phyloP scores from a whole-genome alignment of 768 basidiomycete species.

The Serendipita vermifera region DNA sequence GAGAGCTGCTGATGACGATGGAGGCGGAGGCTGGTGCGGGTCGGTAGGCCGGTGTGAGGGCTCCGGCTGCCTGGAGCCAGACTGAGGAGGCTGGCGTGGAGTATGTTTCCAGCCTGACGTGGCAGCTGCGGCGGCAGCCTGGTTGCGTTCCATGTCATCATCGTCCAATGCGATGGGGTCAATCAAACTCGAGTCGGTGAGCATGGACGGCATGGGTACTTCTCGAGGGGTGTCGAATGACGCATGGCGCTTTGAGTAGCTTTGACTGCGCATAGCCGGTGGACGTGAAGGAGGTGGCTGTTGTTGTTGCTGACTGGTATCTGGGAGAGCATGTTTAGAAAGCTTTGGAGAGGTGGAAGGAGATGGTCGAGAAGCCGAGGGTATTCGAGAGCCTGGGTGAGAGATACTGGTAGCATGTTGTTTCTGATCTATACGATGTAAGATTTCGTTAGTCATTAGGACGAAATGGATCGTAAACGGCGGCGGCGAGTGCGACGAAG shows the following conservation, averaged over 20 bases:
- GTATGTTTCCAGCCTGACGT: too few relatives aligned
- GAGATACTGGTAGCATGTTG: neutral
- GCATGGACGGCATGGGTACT: neutral
- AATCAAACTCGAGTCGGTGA: neutral
- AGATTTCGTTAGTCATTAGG: neutral
- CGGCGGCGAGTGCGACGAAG: neutral
- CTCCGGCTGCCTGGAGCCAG: too few relatives aligned
- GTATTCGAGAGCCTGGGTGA: neutral
- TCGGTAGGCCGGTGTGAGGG: too few relatives aligned
- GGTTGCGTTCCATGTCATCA: too few relatives aligned
- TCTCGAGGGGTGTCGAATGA: conserved; percentile 7
- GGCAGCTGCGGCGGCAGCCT: too few relatives aligned
- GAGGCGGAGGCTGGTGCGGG: too few relatives aligned
- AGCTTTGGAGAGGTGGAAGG: neutral
- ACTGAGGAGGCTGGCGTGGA: too few relatives aligned
- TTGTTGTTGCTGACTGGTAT: too few relatives aligned
- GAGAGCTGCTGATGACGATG: too few relatives aligned
- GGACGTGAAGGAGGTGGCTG: neutral
- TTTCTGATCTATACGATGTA: neutral
- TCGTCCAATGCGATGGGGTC: neutral
- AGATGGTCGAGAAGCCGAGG: neutral
- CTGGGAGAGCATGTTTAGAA: neutral
- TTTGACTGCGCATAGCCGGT: neutral
- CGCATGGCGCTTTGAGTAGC: conserved; percentile 6
- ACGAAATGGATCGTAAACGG: neutral